Base-by-base conservation (phyloP, 2,329 filamentous ascomycete genomes). In the Aspergillus flavus region DNA sequence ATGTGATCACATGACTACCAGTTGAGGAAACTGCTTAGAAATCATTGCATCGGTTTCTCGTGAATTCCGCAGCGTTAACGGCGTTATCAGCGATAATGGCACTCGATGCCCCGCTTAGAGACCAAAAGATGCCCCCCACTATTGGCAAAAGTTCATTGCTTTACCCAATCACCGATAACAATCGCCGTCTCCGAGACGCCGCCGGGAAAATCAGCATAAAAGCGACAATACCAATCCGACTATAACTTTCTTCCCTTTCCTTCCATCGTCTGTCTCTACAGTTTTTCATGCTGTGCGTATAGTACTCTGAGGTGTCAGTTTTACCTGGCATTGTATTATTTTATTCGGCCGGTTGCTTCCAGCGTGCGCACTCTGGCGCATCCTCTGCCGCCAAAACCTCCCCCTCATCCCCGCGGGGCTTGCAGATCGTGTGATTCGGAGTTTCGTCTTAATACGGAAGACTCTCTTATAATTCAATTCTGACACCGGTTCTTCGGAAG, bases 1-100 rank as follows among this genome's bases (percentile, higher is more conserved):
- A 45, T 21, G 23, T 10, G 43, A 56, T 66, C 64, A 68, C 62
- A 59, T 66, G 63, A 63, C 57, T 60, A 11, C 28, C 21, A 52
- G 54, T 32, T 61, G 48, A 45, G 50, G 54, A 57, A 16, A 14
- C 48, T 66, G 68, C 68, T 70, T 70, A 70, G 66, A 69, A 70
- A 70, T 69, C 65, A 60, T 55, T 41, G 46, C 30, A 32, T 59
- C 48, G 50, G 26, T 34, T 19, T 52, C 48, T 32, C 28, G 14
- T 32, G 16, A 30, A 32, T 52, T 52, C 48, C 48, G 46, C 46
- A 28, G 50, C 59, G 62, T 57, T 16, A 64, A 64, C 43, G 26
- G 64, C 59, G 64, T 66, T 65, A 64, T 69, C 62, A 36, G 59
- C 64, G 67, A 61, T 64, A 64, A 64, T 55, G 59, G 30, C 28